Percentiles rank a stretch among this genome's conserved stretches.
Evolutionary conservation across 1,139 yeast genomes (phyloP).

Genomic region (Sugiyamaella paludigena): DNA sequence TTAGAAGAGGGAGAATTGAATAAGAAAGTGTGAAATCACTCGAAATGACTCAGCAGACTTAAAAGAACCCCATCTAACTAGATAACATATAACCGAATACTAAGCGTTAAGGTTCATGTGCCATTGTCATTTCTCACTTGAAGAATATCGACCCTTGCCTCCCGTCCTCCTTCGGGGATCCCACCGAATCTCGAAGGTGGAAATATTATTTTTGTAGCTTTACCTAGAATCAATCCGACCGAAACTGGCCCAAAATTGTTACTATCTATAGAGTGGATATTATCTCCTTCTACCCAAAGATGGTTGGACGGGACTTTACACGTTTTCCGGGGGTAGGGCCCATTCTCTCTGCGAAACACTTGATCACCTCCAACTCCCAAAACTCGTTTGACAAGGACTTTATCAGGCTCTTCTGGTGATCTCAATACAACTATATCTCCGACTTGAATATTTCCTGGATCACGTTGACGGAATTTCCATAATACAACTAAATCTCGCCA

Average conservation of each 20-base stretch:
- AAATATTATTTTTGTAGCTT: slow-evolving; percentile 63
- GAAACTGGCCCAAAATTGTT: slow-evolving; percentile 85
- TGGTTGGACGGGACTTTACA: slow-evolving; percentile 74
- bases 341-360: slow-evolving; percentile 49
- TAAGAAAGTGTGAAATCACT: too few relatives aligned
- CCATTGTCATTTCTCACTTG: background rate
- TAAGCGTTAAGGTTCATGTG: background rate
- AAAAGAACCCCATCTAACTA: too few relatives aligned
- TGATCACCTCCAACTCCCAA: slow-evolving; percentile 72
- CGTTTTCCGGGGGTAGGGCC: slow-evolving; percentile 61
- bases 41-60: too few relatives aligned
- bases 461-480: slow-evolving; percentile 59
- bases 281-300: slow-evolving; percentile 94
- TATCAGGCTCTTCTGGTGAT: slow-evolving; percentile 76
- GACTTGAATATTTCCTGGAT: slow-evolving; percentile 46
- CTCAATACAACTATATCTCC: slow-evolving; percentile 78
- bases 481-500: slow-evolving; percentile 66
- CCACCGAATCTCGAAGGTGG: slow-evolving; percentile 55
- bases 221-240: slow-evolving; percentile 72
- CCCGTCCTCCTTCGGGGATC: slow-evolving; percentile 34
- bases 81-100: too few relatives aligned
- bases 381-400: slow-evolving; percentile 70
- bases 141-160: slow-evolving; percentile 26
- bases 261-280: slow-evolving; percentile 78
- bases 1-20: too few relatives aligned